phyloP scores from a whole-genome alignment of 2,329 filamentous ascomycete species.

The Colletotrichum musicola region DNA sequence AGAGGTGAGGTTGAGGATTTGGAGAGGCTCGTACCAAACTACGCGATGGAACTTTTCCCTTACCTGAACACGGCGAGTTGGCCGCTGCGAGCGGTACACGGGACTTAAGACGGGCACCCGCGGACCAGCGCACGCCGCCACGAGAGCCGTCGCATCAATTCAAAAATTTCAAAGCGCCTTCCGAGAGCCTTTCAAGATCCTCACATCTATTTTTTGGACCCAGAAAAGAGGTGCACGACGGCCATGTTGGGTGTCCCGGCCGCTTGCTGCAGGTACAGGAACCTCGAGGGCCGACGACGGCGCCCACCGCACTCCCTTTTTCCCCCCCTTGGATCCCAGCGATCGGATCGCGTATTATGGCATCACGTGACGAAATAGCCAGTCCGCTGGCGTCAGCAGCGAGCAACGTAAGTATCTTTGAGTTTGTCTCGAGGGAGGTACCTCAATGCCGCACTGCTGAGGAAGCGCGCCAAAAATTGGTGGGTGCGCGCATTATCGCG shows the following conservation, averaged over 20 bases:
- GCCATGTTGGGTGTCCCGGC: slow-evolving; percentile 22
- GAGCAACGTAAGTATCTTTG: slow-evolving; percentile 19
- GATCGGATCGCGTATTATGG: slow-evolving; percentile 33
- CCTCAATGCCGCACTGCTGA: slow-evolving; percentile 5
- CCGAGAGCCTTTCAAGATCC: neutral
- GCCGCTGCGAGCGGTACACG: slow-evolving; percentile 34
- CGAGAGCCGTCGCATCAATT: slow-evolving; percentile 12
- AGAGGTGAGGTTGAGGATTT: slow-evolving; percentile 69
- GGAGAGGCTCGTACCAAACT: slow-evolving; percentile 48
- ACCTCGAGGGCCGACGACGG: slow-evolving; percentile 36
- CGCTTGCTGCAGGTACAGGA: slow-evolving; percentile 36
- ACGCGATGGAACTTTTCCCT: slow-evolving; percentile 40
- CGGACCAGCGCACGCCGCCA: neutral
- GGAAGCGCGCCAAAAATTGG: neutral
- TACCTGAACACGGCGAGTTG: slow-evolving; percentile 37
- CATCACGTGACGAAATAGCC: slow-evolving; percentile 21
- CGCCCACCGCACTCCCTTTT: slow-evolving; percentile 29
- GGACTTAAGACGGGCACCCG: slow-evolving; percentile 15
- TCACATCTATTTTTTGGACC: slow-evolving; percentile 28
- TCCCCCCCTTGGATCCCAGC: slow-evolving; percentile 25
- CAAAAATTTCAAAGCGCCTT: neutral
- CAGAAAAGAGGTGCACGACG: slow-evolving; percentile 31
- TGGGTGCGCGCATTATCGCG: slow-evolving; percentile 2
- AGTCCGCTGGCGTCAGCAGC: slow-evolving; percentile 16
- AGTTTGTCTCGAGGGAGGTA: slow-evolving; percentile 13